phyloP scores from a whole-genome alignment of 495 filamentous ascomycete species.

The Talaromyces wortmannii region DNA sequence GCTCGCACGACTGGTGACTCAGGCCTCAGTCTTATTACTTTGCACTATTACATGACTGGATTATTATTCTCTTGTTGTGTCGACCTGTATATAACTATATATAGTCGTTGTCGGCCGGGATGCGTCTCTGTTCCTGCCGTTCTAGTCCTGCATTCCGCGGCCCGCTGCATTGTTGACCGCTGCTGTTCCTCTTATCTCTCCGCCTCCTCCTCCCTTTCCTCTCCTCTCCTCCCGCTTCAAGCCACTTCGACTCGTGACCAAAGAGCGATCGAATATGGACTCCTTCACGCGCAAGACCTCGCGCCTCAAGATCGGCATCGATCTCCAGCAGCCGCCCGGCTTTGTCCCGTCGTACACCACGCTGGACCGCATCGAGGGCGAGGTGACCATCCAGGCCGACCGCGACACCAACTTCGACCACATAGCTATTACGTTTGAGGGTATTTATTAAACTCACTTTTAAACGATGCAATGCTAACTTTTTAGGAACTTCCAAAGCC shows the following conservation, averaged over 20 bases:
- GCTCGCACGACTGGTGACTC: too few species aligned
- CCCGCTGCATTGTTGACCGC: too few species aligned
- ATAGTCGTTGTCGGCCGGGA: too few species aligned
- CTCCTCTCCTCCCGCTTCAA: not conserved
- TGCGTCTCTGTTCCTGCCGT: too few species aligned
- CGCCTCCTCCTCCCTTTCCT: too few species aligned
- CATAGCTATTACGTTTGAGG: constrained; percentile 75
- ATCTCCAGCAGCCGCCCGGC: constrained; percentile 23
- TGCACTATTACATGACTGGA: too few species aligned
- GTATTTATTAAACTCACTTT: constrained; percentile 36
- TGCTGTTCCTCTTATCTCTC: too few species aligned
- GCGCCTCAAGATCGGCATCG: constrained; percentile 27
- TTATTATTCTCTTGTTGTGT: too few species aligned
- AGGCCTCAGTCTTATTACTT: too few species aligned
- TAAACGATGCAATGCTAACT: not conserved
- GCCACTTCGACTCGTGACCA: not conserved
- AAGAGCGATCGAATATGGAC: constrained; percentile 9
- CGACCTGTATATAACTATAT: too few species aligned
- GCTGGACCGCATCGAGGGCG: constrained; percentile 52
- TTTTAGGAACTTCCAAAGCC: constrained; percentile 38
- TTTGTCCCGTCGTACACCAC: constrained; percentile 50
- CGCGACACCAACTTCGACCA: constrained; percentile 71
- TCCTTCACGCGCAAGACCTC: constrained; percentile 16
- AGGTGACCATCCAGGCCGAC: constrained; percentile 50
- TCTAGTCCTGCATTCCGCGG: too few species aligned